Base-by-base conservation (phyloP, 2,329 filamentous ascomycete genomes). In the Calonectria multiphialidica region DNA sequence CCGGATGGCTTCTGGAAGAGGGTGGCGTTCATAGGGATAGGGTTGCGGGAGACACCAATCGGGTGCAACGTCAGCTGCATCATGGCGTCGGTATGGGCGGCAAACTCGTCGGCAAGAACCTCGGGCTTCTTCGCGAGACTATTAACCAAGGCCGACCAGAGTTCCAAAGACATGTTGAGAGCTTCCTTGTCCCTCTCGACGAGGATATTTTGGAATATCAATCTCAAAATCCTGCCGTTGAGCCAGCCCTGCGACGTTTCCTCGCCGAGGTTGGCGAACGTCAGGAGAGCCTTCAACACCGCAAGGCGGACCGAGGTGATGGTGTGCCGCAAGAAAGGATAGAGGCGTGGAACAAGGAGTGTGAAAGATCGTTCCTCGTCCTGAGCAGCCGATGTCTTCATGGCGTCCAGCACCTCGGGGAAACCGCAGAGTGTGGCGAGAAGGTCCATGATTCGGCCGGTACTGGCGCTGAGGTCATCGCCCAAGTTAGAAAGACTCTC, bases 361-460 rank as follows among this genome's bases (percentile, higher is more conserved):
- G 95, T 95, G 82, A 99, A 99, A 1, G 96, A 98, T 68, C 96
- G 93, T 77, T 96, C 93, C 15, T 95, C 90, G 79, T 98, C 94
- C 78, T 93, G 89, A 9, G 92, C 91, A 9, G 96, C 96, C 68
- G 97, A 98, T 35, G 88, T 87, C 84, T 98, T 98, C 97, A 99
- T 99, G 16, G 96, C 94, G 72, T 96, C 92, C 37, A 99, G 86
- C 9, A 98, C 96, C 84, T 98, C 91, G 0, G 94, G 94, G 86
- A 98, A 99, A 74, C 95, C 94, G 86, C 97, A 99, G 2, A 99
- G 91, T 72, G 97, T 98, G 16, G 97, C 97, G 21, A 99, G 89
- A 47, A 99, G 90, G 82, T 99, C 97, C 97, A 99, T 99, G 67
- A 99, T 98, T 69, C 95, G 97, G 59, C 97, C 97, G 12, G 97